Base-by-base conservation (phyloP, 306 rosid species). In the Rosa chinensis region DNA sequence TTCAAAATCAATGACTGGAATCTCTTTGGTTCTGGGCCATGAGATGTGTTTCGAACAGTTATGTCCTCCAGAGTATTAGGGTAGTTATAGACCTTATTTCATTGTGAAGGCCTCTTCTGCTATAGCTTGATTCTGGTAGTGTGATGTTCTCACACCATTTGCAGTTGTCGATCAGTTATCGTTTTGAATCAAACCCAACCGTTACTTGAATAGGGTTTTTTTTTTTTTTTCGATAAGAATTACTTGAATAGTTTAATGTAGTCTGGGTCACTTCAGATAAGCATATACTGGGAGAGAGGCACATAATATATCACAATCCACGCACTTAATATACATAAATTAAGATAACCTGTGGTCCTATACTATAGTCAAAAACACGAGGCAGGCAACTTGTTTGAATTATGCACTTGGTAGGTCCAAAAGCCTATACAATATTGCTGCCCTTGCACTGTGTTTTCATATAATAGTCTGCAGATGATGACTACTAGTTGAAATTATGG, bases 1-100 rank as follows among this genome's bases (percentile, higher is more conserved):
- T 93, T 96, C 86, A 90, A 80, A 84, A 91, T 93, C 80, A 53
- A 78, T 75, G 91, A 96, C 86, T 90, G 98, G 99, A 70, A 81
- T 74, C 88, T 96, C 45, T 93, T 93, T 73, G 86, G 83, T 71
- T 75, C 81, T 56, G 66, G 52, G 55, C 49, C 79, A 62, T 85
- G 80, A 84, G 39, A 52, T 73, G 37, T 35, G 39, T 45, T 48
- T 28, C 14, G 3, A 62, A 8, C 49, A 9, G 4, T 35, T 5
- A 32, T 3, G 13, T 64, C 11, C 21, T 37, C 44, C n/a, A 6
- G 9, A 64, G 70, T 64, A 12, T 63, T 63, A 32, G 69, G 10
- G 32, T 56, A 56, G 32, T n/a, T 56, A 8, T 11, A 56, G 21
- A 56, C 32, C 32, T 56, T 13, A 0, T 8, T n/a, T n/a, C 16